These are phyloP conservation scores for Aspergillus egyptiacus DNA, from an alignment of 495 filamentous ascomycete genomes.

Conservation along the genomic window DNA sequence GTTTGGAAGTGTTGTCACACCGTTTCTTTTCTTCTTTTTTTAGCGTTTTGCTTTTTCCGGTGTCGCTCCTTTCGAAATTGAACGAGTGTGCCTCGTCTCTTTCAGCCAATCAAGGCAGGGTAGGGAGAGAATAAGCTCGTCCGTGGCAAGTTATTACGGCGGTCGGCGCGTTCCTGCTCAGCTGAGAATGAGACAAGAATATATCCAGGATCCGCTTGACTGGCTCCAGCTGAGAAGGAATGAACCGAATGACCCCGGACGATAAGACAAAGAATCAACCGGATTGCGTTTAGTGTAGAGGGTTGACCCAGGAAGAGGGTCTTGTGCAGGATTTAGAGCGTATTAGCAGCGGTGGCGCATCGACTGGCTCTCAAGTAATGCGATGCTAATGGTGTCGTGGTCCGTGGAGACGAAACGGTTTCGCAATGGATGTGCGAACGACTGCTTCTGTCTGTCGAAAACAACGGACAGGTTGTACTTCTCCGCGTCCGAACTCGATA, in stretches of 20 bases:
- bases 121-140: slow-evolving; percentile 9
- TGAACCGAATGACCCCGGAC: slow-evolving; percentile 3
- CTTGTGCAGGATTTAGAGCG: slow-evolving; percentile 30
- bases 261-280: slow-evolving; percentile 12
- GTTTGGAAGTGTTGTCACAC: slow-evolving; percentile 4
- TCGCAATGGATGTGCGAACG: too few species aligned
- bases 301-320: slow-evolving; percentile 17
- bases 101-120: slow-evolving; percentile 13
- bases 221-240: slow-evolving; percentile 3
- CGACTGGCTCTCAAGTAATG: slow-evolving; percentile 15
- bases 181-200: too few species aligned
- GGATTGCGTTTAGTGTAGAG: slow-evolving; percentile 22
- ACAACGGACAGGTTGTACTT: slow-evolving; percentile 5
- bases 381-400: slow-evolving; percentile 17
- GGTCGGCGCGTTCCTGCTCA: slow-evolving; percentile 9
- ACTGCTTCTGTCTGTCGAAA: too few species aligned
- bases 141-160: slow-evolving; percentile 3
- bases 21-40: slow-evolving; percentile 3
- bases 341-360: slow-evolving; percentile 28
- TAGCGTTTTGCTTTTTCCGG: slow-evolving; percentile 4
- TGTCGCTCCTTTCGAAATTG: slow-evolving; percentile 2
- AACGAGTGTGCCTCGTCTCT: slow-evolving; percentile 15
- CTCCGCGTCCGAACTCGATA: not conserved
- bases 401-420: too few species aligned
- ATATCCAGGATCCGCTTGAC: slow-evolving; percentile 5